Evolutionary conservation across 1,284 basidiomycete genomes (phyloP).

Genomic region (Boletellus deceptivus): DNA sequence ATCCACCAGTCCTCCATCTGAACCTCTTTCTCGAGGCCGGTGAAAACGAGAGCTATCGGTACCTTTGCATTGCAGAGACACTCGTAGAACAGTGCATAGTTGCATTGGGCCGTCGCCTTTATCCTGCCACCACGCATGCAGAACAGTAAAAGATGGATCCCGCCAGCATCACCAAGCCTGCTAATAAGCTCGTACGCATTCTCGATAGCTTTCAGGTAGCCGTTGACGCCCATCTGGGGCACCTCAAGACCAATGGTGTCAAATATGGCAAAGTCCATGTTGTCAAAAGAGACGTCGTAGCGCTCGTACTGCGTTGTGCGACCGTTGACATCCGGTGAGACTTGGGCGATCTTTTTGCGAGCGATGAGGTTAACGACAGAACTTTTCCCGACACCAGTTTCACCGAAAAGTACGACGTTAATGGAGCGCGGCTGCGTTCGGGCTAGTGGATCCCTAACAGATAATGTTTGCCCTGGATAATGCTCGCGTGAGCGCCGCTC

Average conservation of each 20-base stretch:
- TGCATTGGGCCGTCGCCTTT: conserved; percentile 32
- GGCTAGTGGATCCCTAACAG: neutral
- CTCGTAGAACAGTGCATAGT: conserved; percentile 38
- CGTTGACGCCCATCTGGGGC: conserved; percentile 28
- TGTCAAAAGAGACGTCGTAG: conserved; percentile 23
- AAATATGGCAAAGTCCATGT: conserved; percentile 28
- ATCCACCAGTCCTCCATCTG: conserved; percentile 43
- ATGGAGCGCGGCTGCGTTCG: conserved; percentile 2
- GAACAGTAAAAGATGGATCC: conserved; percentile 40
- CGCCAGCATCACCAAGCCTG: conserved; percentile 29
- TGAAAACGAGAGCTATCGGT: conserved; percentile 40
- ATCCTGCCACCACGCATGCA: conserved; percentile 39
- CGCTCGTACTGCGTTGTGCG: conserved; percentile 32
- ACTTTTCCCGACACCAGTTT: conserved; percentile 36
- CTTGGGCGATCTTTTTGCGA: conserved; percentile 20
- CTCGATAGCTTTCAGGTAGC: conserved; percentile 34
- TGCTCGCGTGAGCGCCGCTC: conserved; percentile 9
- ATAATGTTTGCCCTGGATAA: conserved; percentile 1
- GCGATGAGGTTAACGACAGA: conserved; percentile 36
- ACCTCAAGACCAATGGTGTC: conserved; percentile 46
- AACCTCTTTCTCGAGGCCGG: conserved; percentile 37
- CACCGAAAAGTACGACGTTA: conserved; percentile 34
- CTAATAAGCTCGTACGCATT: conserved; percentile 35
- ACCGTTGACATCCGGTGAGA: conserved; percentile 30
- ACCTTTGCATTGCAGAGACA: conserved; percentile 35